These are phyloP conservation scores for Penicillium canescens DNA, from an alignment of 495 filamentous ascomycete genomes.

Conservation along the genomic window DNA sequence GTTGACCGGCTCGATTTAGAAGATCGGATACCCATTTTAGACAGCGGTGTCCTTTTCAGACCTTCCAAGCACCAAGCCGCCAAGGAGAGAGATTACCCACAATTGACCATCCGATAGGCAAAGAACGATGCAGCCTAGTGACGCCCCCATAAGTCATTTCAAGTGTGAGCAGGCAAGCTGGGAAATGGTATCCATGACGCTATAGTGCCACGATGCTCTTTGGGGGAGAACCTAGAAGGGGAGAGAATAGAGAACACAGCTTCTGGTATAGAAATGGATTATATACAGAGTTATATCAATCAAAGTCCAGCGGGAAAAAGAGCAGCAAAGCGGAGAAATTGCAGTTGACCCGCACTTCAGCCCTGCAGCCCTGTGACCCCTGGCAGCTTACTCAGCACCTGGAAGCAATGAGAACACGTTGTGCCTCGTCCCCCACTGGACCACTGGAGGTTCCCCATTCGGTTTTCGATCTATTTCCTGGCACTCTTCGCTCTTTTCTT, in stretches of 20 bases:
- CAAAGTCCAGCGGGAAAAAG: background rate
- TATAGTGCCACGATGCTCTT: background rate
- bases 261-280: background rate
- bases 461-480: conserved; percentile 2
- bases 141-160: conserved; percentile 23
- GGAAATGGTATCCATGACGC: background rate
- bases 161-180: conserved; percentile 11
- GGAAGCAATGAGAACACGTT: conserved; percentile 42
- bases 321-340: conserved; percentile 4
- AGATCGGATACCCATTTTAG: conserved; percentile 7
- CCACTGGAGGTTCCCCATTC: conserved; percentile 16
- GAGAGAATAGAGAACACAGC: background rate
- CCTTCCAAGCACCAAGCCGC: conserved; percentile 1
- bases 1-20: conserved; percentile 1
- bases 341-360: background rate
- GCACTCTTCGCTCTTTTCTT: too few species aligned
- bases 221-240: background rate
- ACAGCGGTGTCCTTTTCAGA: conserved; percentile 5
- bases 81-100: conserved; percentile 17
- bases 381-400: conserved; percentile 20
- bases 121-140: conserved; percentile 28
- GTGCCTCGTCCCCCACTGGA: conserved; percentile 17
- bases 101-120: conserved; percentile 13
- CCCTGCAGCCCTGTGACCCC: conserved; percentile 23
- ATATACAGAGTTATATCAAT: background rate